phyloP scores from a whole-genome alignment of 2,329 filamentous ascomycete species.

The Cladosporium sp. region DNA sequence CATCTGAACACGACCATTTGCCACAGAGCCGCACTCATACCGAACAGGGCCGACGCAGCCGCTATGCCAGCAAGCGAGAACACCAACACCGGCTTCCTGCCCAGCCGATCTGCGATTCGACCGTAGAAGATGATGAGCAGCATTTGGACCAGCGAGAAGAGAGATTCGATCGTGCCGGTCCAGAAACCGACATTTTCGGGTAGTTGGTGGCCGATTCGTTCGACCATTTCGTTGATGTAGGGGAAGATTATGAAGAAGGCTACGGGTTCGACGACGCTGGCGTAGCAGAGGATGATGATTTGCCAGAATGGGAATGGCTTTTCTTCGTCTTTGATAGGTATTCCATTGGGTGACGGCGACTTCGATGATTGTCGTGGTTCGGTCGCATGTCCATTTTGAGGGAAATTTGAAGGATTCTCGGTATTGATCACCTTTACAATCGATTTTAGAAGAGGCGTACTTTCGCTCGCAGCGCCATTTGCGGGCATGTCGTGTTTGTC shows the following conservation, averaged over 20 bases:
- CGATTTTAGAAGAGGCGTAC: too few species aligned
- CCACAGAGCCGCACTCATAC: slow-evolving; percentile 60
- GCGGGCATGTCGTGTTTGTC: too few species aligned
- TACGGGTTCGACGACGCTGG: slow-evolving; percentile 68
- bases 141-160: slow-evolving; percentile 74
- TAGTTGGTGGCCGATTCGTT: slow-evolving; percentile 58
- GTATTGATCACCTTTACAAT: too few species aligned
- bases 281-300: slow-evolving; percentile 69
- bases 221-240: slow-evolving; percentile 74
- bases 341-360: not conserved
- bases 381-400: slow-evolving; percentile 1
- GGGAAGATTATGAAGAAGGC: slow-evolving; percentile 83
- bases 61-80: slow-evolving; percentile 62
- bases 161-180: slow-evolving; percentile 64
- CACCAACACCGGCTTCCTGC: slow-evolving; percentile 69
- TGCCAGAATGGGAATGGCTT: slow-evolving; percentile 59
- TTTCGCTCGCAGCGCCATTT: too few species aligned
- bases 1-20: slow-evolving; percentile 74
- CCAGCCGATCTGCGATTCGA: slow-evolving; percentile 60
- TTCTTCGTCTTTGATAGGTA: slow-evolving; percentile 20
- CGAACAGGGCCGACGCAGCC: slow-evolving; percentile 61
- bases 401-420: too few species aligned
- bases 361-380: not conserved
- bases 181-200: slow-evolving; percentile 74
- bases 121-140: slow-evolving; percentile 75